Base-by-base conservation (phyloP, 2,329 filamentous ascomycete genomes). In the Amylocarpus encephaloides region DNA sequence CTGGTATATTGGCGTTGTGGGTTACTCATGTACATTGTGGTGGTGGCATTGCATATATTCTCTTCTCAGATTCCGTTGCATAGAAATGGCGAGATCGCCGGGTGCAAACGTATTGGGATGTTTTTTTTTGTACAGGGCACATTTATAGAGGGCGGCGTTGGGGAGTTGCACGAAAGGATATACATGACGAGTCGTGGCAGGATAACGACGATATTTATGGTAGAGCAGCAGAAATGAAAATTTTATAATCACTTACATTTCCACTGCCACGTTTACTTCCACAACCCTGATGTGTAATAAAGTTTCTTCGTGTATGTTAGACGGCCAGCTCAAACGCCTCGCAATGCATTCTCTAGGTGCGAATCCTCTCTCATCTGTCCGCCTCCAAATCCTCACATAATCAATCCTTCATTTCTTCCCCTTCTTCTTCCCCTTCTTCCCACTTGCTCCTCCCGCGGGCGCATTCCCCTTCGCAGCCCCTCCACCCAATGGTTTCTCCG, bases 391-490 rank as follows among this genome's bases (percentile, higher is more conserved):
- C 43, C 13, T 10, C 15, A 45, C 11, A 34, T 26, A 3, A 36
- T 2, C 36, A 36, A 39, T 32, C 49, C 26, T 56, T 75, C 71
- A 86, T 74, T 81, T 79, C 74, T 83, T 85, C 41, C 81, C 81
- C 70, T 84, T 85, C 70, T 83, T 85, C 71, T 86, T 85, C 72
- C 85, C 86, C 68, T 81, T 83, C 65, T 73, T 73, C 39, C 72
- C 68, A 44, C 59, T 58, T 52, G 66, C 62, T 49, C 50, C 59
- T 43, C 52, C 51, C 19, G 33, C 38, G 70, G 84, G 83, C 71
- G 83, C 86, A 68, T 26, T 26, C 22, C 22, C 22, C 22, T 26
- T 26, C 4, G 79, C 81, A 63, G 71, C 71, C 36, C 70, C 67
- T 33, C 73, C 70, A 11, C 72, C 72, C 39, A 70, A 68, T 48